Percentiles rank a stretch among this genome's conserved stretches.
phyloP scores from a whole-genome alignment of 768 basidiomycete genomes.

The Russula earlei region DNA sequence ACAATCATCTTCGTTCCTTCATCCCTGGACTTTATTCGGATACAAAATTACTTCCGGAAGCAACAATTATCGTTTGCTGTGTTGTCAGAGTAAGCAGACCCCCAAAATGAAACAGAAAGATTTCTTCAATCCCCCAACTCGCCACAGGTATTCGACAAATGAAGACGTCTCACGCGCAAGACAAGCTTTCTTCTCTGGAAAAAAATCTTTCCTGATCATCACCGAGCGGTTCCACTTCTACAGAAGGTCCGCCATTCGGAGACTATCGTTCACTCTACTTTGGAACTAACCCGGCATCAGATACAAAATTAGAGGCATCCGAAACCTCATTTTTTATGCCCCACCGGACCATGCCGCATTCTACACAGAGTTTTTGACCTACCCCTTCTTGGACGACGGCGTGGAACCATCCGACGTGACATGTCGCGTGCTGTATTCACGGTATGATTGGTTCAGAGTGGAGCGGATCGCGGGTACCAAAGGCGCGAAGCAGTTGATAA shows the following conservation, averaged over 20 bases:
- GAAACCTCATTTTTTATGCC: conserved; percentile 88
- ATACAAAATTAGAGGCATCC: conserved; percentile 88
- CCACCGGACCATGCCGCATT: conserved; percentile 87
- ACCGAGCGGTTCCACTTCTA: conserved; percentile 99
- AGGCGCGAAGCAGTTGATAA: conserved; percentile 26
- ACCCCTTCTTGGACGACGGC: conserved; percentile 83
- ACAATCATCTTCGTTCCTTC: conserved; percentile 88
- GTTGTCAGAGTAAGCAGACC: conserved; percentile 70
- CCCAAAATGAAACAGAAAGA: neutral
- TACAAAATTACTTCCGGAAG: conserved; percentile 81
- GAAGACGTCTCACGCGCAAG: conserved; percentile 92
- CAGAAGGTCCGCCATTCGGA: conserved; percentile 45
- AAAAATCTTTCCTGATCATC: conserved; percentile 78
- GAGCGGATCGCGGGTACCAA: conserved; percentile 70
- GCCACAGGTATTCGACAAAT: conserved; percentile 75
- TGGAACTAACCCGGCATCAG: conserved; percentile 30
- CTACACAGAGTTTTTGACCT: conserved; percentile 83
- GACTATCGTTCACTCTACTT: neutral
- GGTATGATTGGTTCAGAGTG: conserved; percentile 80
- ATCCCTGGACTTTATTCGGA: conserved; percentile 91
- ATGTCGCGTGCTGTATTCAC: conserved; percentile 71
- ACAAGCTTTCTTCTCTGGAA: conserved; percentile 84
- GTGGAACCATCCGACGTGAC: conserved; percentile 85
- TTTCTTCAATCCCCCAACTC: neutral
- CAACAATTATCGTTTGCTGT: conserved; percentile 64